Evolutionary conservation across 495 filamentous ascomycete genomes (phyloP), one percentile per base, ranked within the genome.

Genomic region (Amorphotheca resinae): DNA sequence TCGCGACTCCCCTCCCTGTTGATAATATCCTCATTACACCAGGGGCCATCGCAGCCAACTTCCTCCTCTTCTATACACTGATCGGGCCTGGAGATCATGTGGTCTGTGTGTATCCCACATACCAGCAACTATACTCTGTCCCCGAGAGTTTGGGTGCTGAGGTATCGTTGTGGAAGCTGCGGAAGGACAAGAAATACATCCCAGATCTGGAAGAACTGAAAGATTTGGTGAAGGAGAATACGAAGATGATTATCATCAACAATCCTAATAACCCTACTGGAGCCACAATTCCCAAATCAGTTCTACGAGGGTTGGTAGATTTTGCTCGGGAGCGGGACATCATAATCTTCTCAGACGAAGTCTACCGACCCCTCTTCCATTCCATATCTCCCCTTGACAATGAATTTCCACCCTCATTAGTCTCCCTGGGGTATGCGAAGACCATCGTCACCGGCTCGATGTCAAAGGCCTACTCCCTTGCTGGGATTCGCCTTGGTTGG

Each of bases 261-360:
- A 94, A 93, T 48, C 87, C 87, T 0, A 84, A 93, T 58, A 95
- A 94, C 54, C 87, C 87, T 2, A 89, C 82, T 0, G 85, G 87
- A 14, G 74, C 80, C 17, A 74, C 82, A 20, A 77, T 82, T 32
- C 74, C 80, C 0, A 72, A 64, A 41, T 50, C 69, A 0, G 69
- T 73, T 5, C 66, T 93, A 2, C 51, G 74, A 15, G 49, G 69
- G 11, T 69, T 93, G 32, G 66, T 87, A 22, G 64, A 75, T 2
- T 59, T 91, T 39, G 84, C 85, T 4, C 60, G 63, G 18, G 57
- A 66, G 26, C 64, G 71, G 23, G 69, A 74, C 35, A 82, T 91
- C 43, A 77, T 67, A 21, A 62, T 94, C 16, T 66, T 87, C 38
- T 72, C 76, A 3, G 87, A 93, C 51, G 87, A 95, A 61, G 87